A percentile compares a stretch with the other conserved stretches of the same genome.
Conservation (phyloP, 768 basidiomycete species). For the Naganishia vaughanmartiniae region DNA sequence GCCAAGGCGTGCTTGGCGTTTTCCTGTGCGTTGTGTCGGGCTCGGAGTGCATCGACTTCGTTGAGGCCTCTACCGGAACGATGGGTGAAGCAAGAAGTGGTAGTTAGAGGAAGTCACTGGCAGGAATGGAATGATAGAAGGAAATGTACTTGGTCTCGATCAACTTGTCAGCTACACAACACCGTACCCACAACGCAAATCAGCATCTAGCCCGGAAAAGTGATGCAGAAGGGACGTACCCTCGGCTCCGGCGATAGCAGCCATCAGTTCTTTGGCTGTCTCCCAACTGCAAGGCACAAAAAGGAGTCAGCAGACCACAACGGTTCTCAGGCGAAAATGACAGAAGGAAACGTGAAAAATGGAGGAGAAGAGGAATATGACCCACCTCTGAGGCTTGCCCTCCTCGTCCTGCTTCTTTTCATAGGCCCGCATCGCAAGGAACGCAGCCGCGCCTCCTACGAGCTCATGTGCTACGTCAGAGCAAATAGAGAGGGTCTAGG, state of each 20-base stretch:
- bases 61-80: neutral
- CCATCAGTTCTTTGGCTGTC: constrained; percentile 11
- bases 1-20: constrained; percentile 14
- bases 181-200: neutral
- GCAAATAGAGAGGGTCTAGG: neutral
- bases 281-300: neutral
- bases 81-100: neutral
- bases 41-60: neutral
- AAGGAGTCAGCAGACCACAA: neutral
- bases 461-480: constrained; percentile 15
- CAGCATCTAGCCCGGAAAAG: neutral
- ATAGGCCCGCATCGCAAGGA: constrained; percentile 13
- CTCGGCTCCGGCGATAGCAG: constrained; percentile 23
- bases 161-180: constrained; percentile 11
- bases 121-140: neutral
- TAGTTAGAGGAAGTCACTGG: neutral
- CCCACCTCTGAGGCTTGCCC: constrained; percentile 14
- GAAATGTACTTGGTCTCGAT: constrained; percentile 26
- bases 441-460: constrained; percentile 10
- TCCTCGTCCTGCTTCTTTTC: constrained; percentile 8
- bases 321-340: too few species aligned
- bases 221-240: too few species aligned
- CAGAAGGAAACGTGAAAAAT: neutral
- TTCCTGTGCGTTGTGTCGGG: constrained; percentile 10
- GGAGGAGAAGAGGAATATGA: neutral